phyloP scores from a whole-genome alignment of 768 basidiomycete species.

The Austroboletus eburneus region DNA sequence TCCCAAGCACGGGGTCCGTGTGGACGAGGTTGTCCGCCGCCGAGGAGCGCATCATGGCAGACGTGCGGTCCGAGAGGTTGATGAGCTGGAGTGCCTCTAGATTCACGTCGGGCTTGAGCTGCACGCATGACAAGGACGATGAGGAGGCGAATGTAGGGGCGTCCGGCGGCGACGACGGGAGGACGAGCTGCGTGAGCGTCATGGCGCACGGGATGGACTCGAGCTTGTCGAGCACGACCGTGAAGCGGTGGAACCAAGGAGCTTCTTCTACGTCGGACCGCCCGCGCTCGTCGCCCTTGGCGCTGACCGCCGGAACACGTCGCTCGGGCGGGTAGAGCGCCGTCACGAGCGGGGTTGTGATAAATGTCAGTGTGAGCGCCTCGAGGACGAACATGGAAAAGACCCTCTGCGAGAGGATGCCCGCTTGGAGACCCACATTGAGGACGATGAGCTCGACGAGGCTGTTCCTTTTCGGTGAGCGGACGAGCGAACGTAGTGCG shows the following conservation, averaged over 20 bases:
- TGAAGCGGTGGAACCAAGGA: slow-evolving; percentile 57
- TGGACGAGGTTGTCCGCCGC: slow-evolving; percentile 62
- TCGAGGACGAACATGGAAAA: slow-evolving; percentile 96
- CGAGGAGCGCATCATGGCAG: slow-evolving; percentile 63
- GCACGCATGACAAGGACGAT: slow-evolving; percentile 4
- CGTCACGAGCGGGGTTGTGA: slow-evolving; percentile 76
- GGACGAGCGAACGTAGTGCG: not conserved
- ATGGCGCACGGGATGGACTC: slow-evolving; percentile 89
- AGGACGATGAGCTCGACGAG: slow-evolving; percentile 93
- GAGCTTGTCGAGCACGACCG: slow-evolving; percentile 83
- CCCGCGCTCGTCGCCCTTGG: slow-evolving; percentile 33
- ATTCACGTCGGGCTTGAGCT: slow-evolving; percentile 32
- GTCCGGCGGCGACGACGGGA: no score
- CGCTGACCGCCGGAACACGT: slow-evolving; percentile 41
- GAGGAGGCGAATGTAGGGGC: no score
- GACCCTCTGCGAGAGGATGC: slow-evolving; percentile 69
- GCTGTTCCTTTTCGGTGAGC: slow-evolving; percentile 34
- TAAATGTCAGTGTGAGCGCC: slow-evolving; percentile 76
- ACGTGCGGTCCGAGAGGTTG: slow-evolving; percentile 68
- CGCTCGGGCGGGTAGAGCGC: slow-evolving; percentile 61
- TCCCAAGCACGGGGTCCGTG: slow-evolving; percentile 67
- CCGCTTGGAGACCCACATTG: slow-evolving; percentile 84
- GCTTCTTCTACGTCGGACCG: slow-evolving; percentile 12
- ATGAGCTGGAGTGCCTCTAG: slow-evolving; percentile 82
- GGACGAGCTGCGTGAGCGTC: slow-evolving; percentile 82